Evolutionary conservation across 768 basidiomycete species (phyloP), one percentile per base, ranked within the genome.

Genomic region (Cyclocybe aegerita): DNA sequence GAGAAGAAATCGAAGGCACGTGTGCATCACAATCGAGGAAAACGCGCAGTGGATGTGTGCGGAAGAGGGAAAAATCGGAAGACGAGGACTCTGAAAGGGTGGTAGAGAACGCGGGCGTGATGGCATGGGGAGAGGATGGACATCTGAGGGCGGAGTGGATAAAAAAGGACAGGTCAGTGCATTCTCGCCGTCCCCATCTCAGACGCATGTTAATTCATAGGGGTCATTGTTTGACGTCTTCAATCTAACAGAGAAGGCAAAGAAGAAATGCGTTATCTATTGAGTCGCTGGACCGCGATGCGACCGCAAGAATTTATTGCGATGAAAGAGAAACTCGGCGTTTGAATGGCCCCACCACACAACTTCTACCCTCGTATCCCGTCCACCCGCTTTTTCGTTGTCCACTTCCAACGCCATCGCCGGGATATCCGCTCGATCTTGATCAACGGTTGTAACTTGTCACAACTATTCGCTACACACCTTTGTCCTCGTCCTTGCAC

Each of bases 121-220:
- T 71, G 54, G 72, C 63, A 46, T 86, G 85, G 85, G 67, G 67
- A 55, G 74, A 78, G 56, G 74, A 72, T 31, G 85, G 84, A 5
- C 60, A 62, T 55, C 60, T 72, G 54, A 73, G 73, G 58, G 65
- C 65, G 46, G 85, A 86, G 58, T 86, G 85, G 85, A 65, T 72
- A 35, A 78, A 73, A 65, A 79, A 78, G 61, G 79, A 81, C 52
- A 75, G 74, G 85, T 68, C 55, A 68, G 73, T 40, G 9, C 36
- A 53, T 63, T 39, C 45, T 52, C 48, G 43, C 36, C 53, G 17
- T 50, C n/a, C 40, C 35, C 23, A 46, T 37, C 12, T 33, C 39
- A 46, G 31, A 31, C 30, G 43, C 38, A 38, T 39, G 33, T 39
- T 39, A 55, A 49, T 52, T 49, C 38, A 46, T 38, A 38, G 39